These are phyloP conservation scores for Nicotiana tomentosiformis DNA, from an alignment of 257 asterid genomes.

Conservation along the genomic window DNA sequence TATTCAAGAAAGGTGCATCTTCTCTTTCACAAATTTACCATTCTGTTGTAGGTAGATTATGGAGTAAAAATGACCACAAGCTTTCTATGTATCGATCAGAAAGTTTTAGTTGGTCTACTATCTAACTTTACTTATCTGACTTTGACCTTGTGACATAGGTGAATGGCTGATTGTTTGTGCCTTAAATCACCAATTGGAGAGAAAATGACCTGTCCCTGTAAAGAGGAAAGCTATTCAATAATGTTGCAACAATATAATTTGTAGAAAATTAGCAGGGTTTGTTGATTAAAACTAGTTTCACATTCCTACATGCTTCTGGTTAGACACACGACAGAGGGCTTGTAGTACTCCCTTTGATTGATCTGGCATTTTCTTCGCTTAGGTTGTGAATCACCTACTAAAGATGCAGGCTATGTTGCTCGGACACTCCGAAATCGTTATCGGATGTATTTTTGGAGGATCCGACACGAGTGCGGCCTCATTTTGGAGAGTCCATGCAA, in stretches of 20 bases:
- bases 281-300: background rate
- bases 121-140: background rate
- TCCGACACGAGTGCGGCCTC: too few relatives aligned
- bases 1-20: too few relatives aligned
- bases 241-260: background rate
- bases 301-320: background rate
- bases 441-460: too few relatives aligned
- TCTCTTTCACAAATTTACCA: background rate
- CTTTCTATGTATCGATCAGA: too few relatives aligned
- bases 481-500: too few relatives aligned
- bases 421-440: too few relatives aligned
- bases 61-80: background rate
- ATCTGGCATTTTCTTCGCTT: background rate
- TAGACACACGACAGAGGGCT: background rate
- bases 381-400: background rate
- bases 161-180: background rate
- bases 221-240: background rate
- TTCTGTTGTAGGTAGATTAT: background rate
- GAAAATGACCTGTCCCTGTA: background rate
- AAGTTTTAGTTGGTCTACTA: background rate
- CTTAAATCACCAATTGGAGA: background rate
- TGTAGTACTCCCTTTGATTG: background rate
- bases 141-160: background rate
- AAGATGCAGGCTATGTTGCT: too few relatives aligned
- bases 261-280: too few relatives aligned